Evolutionary conservation across 768 basidiomycete genomes (phyloP).

Genomic region (Termitomyces sp.): DNA sequence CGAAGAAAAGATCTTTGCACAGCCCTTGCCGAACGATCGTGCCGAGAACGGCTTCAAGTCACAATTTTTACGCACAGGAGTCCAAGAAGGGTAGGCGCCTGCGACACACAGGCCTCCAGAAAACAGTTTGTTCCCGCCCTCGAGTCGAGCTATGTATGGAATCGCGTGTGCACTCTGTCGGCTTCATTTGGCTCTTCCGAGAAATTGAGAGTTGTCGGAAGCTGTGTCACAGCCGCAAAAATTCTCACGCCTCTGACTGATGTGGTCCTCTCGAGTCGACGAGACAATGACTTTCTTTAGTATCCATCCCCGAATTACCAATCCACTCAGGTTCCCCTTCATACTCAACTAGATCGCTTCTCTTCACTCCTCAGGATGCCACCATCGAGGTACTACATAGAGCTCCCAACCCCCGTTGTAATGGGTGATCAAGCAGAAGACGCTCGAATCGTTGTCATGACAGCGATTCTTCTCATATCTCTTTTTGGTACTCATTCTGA

Average conservation of each 20-base stretch:
- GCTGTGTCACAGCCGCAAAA: not conserved
- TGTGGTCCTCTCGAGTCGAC: slow-evolving; percentile 13
- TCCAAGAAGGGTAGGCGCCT: not conserved
- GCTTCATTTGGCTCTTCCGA: not conserved
- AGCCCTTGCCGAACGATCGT: not conserved
- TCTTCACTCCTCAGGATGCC: slow-evolving; percentile 3
- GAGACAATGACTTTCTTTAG: not conserved
- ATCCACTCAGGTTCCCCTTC: not conserved
- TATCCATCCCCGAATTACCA: not conserved
- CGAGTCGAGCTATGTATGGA: not conserved
- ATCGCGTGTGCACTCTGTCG: not conserved
- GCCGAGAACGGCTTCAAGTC: not conserved
- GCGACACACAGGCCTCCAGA: not conserved
- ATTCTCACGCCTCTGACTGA: slow-evolving; percentile 12
- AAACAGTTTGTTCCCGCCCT: not conserved
- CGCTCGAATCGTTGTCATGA: slow-evolving; percentile 34
- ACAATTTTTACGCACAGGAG: not conserved
- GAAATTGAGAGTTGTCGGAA: not conserved
- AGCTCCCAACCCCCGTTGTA: not conserved
- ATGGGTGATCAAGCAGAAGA: slow-evolving; percentile 1
- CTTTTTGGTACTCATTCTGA: slow-evolving; percentile 47
- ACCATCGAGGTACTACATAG: not conserved
- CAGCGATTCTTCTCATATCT: slow-evolving; percentile 56
- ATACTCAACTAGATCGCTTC: not conserved
- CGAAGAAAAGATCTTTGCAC: not conserved